Conservation (phyloP, 495 filamentous ascomycete genomes). For the Aspergillus coremiiformis region DNA sequence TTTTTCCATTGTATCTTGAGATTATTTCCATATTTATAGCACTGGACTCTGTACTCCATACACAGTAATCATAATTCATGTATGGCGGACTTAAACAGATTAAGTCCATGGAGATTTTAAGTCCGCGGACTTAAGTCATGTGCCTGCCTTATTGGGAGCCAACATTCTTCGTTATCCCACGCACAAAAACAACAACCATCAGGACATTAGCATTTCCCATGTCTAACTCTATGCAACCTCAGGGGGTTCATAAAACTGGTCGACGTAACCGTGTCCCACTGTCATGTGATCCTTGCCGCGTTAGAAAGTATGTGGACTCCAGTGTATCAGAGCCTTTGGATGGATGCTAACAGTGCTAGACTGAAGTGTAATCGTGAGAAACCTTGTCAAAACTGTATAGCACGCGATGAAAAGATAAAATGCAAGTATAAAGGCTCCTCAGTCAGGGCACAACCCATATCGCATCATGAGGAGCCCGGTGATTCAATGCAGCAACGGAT, state of each 20-base stretch:
- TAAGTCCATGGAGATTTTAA: not conserved
- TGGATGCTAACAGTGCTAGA: conserved; percentile 1
- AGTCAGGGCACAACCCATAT: not conserved
- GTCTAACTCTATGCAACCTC: not conserved
- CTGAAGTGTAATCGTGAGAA: conserved; percentile 10
- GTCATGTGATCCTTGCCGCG: conserved; percentile 11
- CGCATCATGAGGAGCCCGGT: not conserved
- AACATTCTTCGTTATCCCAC: too few species aligned
- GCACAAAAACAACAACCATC: too few species aligned
- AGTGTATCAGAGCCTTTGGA: not conserved
- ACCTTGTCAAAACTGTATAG: conserved; percentile 10
- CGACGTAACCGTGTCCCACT: conserved; percentile 7
- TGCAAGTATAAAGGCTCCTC: not conserved
- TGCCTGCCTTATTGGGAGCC: too few species aligned
- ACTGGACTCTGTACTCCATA: too few species aligned
- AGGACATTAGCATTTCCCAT: too few species aligned
- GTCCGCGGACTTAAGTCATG: conserved; percentile 8
- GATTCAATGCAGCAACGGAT: conserved; percentile 8
- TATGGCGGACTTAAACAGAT: not conserved
- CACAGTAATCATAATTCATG: too few species aligned
- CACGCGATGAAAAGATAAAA: not conserved
- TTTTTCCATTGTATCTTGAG: too few species aligned
- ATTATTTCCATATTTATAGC: too few species aligned
- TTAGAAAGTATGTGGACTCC: conserved; percentile 2
- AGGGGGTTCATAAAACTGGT: not conserved